Percentiles rank a stretch among this genome's conserved stretches.
Conservation (phyloP, 1,284 basidiomycete species). For the Amanita bisporigera region DNA sequence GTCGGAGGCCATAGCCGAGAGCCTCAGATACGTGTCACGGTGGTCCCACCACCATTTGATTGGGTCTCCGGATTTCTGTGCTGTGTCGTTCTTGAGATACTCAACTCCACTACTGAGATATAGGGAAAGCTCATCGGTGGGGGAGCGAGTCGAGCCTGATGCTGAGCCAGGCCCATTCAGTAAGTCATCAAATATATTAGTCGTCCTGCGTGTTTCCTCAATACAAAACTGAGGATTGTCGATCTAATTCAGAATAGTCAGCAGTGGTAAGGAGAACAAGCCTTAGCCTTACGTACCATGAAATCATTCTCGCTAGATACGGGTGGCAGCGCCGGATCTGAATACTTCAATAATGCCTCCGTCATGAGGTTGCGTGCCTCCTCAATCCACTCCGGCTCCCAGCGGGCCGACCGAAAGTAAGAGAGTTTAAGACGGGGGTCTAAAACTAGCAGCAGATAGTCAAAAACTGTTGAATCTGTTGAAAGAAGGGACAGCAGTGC, state of each 20-base stretch:
- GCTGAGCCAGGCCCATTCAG: neutral
- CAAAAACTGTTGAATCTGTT: too few species aligned
- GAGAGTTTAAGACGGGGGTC: slow-evolving; percentile 7
- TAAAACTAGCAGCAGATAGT: neutral
- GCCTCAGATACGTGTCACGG: neutral
- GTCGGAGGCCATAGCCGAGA: neutral
- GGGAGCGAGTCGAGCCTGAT: neutral
- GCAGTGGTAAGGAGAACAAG: neutral
- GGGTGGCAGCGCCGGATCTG: neutral
- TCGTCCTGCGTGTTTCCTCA: neutral
- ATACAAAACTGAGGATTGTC: neutral
- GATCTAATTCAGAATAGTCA: neutral
- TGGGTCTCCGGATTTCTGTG: neutral
- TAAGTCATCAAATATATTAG: slow-evolving; percentile 4
- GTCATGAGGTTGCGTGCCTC: neutral
- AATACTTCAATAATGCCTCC: neutral
- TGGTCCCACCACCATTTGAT: neutral
- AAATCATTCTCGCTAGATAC: neutral
- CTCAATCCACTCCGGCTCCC: slow-evolving; percentile 9
- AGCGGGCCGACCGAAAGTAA: slow-evolving; percentile 3
- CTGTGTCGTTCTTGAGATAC: neutral
- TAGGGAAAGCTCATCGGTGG: neutral
- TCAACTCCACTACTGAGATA: neutral
- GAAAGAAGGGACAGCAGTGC: too few species aligned
- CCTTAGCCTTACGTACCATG: slow-evolving; percentile 4